Evolutionary conservation across 768 basidiomycete species (phyloP).

Genomic region (Serendipita sp.): DNA sequence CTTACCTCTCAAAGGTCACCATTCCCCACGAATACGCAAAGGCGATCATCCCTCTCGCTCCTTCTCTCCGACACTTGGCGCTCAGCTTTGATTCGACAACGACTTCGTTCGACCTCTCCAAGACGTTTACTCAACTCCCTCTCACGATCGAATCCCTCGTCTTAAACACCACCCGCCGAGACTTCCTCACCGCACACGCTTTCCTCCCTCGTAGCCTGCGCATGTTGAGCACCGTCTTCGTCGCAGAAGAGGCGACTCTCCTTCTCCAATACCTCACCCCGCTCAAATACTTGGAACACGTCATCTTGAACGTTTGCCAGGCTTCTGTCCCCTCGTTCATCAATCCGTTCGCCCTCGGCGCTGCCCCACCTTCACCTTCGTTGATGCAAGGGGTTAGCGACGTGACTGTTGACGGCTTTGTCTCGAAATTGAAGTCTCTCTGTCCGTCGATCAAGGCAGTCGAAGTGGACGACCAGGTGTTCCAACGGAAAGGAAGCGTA

Average conservation of each 20-base stretch:
- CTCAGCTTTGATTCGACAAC: neutral
- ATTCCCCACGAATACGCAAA: neutral
- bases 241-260: neutral
- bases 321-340: neutral
- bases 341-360: neutral
- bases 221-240: conserved; percentile 3
- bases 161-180: neutral
- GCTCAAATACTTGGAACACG: neutral
- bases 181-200: neutral
- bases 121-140: neutral
- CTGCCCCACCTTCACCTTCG: neutral
- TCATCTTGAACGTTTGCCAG: conserved; percentile 4
- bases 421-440: neutral
- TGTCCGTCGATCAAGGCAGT: neutral
- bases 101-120: neutral
- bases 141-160: neutral
- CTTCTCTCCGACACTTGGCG: neutral
- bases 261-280: neutral
- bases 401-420: neutral
- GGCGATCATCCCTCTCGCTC: neutral
- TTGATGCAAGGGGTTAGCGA: neutral
- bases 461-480: conserved; percentile 4
- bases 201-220: conserved; percentile 1
- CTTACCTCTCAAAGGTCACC: neutral
- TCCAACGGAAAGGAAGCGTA: neutral